Percentiles rank a stretch among this genome's conserved stretches.
Conservation (phyloP, 2,329 filamentous ascomycete genomes). For the Scedosporium apiospermum region DNA sequence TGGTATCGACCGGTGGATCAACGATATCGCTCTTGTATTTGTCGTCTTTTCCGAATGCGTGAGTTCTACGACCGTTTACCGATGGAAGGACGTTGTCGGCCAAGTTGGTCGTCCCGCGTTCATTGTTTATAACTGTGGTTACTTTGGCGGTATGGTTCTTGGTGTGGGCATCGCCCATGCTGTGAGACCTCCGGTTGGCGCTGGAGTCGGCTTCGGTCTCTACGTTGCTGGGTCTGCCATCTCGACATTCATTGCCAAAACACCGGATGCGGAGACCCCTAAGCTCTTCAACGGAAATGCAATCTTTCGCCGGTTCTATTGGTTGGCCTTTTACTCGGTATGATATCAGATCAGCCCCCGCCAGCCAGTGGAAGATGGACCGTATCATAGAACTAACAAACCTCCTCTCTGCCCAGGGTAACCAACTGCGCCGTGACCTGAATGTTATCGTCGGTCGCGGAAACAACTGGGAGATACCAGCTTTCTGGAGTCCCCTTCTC, state of each 20-base stretch:
- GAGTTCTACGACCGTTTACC: conserved; percentile 42
- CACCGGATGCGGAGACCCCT: conserved; percentile 29
- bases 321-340: conserved; percentile 24
- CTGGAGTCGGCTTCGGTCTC: conserved; percentile 42
- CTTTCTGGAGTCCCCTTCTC: conserved; percentile 38
- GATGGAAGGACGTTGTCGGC: conserved; percentile 36
- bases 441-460: conserved; percentile 43
- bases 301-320: conserved; percentile 36
- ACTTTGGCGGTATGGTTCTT: conserved; percentile 41
- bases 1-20: conserved; percentile 46
- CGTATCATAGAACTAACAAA: background rate
- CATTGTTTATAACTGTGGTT: conserved; percentile 37
- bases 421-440: conserved; percentile 45
- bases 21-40: conserved; percentile 44
- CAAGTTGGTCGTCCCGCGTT: conserved; percentile 34
- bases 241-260: conserved; percentile 29
- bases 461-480: conserved; percentile 46
- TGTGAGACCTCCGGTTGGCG: conserved; percentile 32
- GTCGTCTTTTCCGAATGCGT: conserved; percentile 44
- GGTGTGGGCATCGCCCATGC: conserved; percentile 41
- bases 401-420: conserved; percentile 27
- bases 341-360: background rate
- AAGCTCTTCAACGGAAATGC: conserved; percentile 30
- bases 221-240: conserved; percentile 31
- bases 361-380: no score